Conservation (phyloP, 805 yeast species). For the Kodamaea nitidulidarum region DNA sequence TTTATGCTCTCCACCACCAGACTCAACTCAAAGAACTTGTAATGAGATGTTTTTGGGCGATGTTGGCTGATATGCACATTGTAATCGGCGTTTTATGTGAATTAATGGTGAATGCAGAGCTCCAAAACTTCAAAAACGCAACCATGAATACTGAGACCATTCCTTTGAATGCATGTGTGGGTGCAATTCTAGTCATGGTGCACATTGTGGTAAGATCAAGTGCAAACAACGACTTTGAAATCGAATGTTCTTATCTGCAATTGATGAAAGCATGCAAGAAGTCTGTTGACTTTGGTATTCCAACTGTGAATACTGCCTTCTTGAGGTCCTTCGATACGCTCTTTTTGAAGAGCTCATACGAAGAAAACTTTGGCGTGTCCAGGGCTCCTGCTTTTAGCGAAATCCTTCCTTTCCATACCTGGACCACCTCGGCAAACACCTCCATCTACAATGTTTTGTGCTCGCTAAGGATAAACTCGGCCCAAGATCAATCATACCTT, state of each 20-base stretch:
- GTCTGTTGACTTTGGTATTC: constrained; percentile 32
- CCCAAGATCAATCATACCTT: constrained; percentile 30
- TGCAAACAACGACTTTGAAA: constrained; percentile 19
- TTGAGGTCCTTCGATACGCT: constrained; percentile 38
- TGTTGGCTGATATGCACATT: constrained; percentile 19
- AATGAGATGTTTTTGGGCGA: not conserved
- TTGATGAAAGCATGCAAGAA: constrained; percentile 31
- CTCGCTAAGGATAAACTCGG: constrained; percentile 19
- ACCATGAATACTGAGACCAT: constrained; percentile 3
- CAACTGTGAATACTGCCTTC: constrained; percentile 38
- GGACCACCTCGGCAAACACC: constrained; percentile 33
- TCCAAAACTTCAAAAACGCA: constrained; percentile 12
- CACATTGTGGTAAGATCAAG: constrained; percentile 23
- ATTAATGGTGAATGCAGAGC: constrained; percentile 19
- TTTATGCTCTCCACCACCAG: constrained; percentile 26
- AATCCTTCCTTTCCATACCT: constrained; percentile 36
- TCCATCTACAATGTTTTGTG: constrained; percentile 41
- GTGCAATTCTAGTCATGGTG: constrained; percentile 37
- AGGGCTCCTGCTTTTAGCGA: constrained; percentile 17
- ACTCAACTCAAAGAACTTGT: constrained; percentile 12
- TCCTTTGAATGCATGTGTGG: constrained; percentile 30
- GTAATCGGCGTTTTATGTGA: constrained; percentile 15
- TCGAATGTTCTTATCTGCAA: constrained; percentile 22
- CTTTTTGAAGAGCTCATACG: constrained; percentile 26
- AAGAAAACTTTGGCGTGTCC: constrained; percentile 13